phyloP scores from a whole-genome alignment of 129 eudicot genomes.

The Escallonia rubra region DNA sequence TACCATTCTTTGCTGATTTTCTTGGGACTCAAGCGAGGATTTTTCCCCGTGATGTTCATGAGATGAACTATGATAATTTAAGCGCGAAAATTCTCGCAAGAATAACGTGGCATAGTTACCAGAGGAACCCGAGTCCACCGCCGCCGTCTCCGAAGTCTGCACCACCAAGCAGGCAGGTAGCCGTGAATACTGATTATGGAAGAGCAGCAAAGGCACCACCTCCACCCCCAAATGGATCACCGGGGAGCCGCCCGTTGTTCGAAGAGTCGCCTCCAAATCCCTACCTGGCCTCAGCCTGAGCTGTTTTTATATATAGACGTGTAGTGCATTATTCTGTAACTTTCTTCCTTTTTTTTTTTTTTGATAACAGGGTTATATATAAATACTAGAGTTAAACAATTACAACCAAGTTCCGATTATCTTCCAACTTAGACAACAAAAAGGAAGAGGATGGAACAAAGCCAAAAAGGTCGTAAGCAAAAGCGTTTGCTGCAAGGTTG shows the following conservation, averaged over 20 bases:
- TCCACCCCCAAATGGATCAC: neutral
- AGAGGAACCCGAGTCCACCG: neutral
- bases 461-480: no score
- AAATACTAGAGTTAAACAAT: no score
- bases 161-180: neutral
- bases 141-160: neutral
- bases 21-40: slow-evolving; percentile 1
- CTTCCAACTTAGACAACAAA: no score
- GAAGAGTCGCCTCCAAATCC: no score
- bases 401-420: no score
- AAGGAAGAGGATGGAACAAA: no score
- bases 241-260: neutral
- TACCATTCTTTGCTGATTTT: neutral
- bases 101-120: neutral
- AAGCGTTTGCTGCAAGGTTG: no score
- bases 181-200: neutral
- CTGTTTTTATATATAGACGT: no score
- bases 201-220: neutral
- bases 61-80: neutral
- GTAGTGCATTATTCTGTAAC: no score
- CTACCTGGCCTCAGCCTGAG: no score
- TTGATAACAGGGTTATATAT: no score
- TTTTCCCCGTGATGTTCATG: neutral
- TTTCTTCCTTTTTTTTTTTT: no score
- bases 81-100: neutral